Conservation (phyloP, 2,329 filamentous ascomycete species). For the Aspergillus costaricaensis region DNA sequence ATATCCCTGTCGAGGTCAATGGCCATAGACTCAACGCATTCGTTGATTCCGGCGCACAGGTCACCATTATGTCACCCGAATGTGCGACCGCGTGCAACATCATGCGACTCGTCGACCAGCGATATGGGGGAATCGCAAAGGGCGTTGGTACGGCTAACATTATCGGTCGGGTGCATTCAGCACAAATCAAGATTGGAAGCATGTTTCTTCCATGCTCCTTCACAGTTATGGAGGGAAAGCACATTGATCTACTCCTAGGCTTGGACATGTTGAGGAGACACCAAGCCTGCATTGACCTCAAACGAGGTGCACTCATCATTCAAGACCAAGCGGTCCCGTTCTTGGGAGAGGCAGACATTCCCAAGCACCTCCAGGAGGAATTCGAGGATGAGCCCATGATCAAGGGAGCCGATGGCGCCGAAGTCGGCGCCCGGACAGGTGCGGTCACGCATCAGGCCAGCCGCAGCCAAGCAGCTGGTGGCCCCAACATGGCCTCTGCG, state of each 20-base stretch:
- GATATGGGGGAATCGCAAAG: slow-evolving; percentile 87
- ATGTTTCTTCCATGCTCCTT: slow-evolving; percentile 91
- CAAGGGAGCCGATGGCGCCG: slow-evolving; percentile 81
- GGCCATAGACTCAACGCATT: slow-evolving; percentile 89
- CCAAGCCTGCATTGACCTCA: slow-evolving; percentile 87
- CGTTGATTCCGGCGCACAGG: slow-evolving; percentile 95
- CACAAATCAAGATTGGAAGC: slow-evolving; percentile 88
- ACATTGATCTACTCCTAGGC: slow-evolving; percentile 88
- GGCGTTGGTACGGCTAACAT: slow-evolving; percentile 95
- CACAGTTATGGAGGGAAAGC: slow-evolving; percentile 98
- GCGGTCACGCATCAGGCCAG: slow-evolving; percentile 52
- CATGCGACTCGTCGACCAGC: slow-evolving; percentile 90
- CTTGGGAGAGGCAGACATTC: slow-evolving; percentile 88
- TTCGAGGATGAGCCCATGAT: slow-evolving; percentile 79
- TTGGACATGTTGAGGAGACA: slow-evolving; percentile 97
- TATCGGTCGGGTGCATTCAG: slow-evolving; percentile 90
- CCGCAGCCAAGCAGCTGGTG: slow-evolving; percentile 18
- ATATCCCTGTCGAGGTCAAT: slow-evolving; percentile 94
- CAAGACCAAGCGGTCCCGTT: slow-evolving; percentile 87
- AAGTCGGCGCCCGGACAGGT: slow-evolving; percentile 80
- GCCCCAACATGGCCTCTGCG: slow-evolving; percentile 20
- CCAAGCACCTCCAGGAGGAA: slow-evolving; percentile 73
- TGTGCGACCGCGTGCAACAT: slow-evolving; percentile 93
- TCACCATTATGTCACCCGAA: slow-evolving; percentile 96
- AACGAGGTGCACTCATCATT: slow-evolving; percentile 81